These are phyloP conservation scores for Diaporthe sp. DNA, from an alignment of 2,329 filamentous ascomycete species.

Conservation along the genomic window DNA sequence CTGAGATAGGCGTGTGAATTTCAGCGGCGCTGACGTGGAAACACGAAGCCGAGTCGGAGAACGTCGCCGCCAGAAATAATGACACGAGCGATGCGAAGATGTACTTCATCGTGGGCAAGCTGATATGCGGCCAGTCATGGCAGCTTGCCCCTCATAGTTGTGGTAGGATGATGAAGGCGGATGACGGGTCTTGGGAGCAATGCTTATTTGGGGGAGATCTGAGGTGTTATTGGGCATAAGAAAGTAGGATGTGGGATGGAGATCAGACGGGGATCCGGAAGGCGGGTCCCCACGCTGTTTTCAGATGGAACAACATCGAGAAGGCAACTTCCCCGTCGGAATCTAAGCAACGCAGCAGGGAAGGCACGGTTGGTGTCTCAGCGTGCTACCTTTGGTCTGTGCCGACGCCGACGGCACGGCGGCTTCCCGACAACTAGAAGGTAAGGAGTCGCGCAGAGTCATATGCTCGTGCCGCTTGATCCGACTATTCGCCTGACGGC, in stretches of 20 bases:
- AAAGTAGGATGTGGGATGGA: neutral
- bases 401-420: constrained; percentile 9
- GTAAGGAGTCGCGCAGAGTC: neutral
- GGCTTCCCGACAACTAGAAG: neutral
- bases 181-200: constrained; percentile 14
- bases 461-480: neutral
- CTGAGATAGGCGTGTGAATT: neutral
- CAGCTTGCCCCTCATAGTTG: neutral
- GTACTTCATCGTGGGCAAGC: neutral
- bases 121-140: neutral
- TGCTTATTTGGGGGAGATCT: neutral
- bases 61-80: neutral
- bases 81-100: neutral
- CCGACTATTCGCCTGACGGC: neutral
- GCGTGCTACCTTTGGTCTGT: neutral
- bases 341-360: neutral
- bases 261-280: neutral
- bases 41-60: neutral
- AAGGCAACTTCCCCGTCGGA: constrained; percentile 6
- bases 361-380: constrained; percentile 13
- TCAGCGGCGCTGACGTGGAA: constrained; percentile 6
- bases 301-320: constrained; percentile 18
- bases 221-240: constrained; percentile 15
- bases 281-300: neutral
- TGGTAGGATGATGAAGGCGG: neutral